phyloP scores from a whole-genome alignment of 2,329 filamentous ascomycete genomes.

The Epicoccum nigrum region DNA sequence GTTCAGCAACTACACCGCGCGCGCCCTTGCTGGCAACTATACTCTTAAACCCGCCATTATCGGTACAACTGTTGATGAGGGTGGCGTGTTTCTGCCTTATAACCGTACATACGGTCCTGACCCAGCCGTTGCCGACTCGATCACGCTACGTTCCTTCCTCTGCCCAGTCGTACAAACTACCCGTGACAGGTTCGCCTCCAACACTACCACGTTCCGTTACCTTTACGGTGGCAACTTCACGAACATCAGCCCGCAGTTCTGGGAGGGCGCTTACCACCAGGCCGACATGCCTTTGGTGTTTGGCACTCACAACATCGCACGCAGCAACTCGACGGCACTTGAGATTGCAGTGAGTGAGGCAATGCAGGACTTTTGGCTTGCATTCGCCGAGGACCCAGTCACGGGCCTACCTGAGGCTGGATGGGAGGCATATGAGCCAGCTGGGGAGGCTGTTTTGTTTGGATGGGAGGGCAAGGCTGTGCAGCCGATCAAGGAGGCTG shows the following conservation, averaged over 20 bases:
- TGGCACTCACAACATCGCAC: constrained; percentile 40
- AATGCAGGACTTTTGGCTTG: constrained; percentile 48
- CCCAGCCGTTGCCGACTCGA: constrained; percentile 20
- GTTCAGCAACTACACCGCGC: constrained; percentile 46
- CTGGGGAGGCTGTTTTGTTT: constrained; percentile 33
- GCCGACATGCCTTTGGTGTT: constrained; percentile 46
- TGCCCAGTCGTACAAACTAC: constrained; percentile 41
- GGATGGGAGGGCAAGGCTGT: constrained; percentile 23
- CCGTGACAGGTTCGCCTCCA: constrained; percentile 29
- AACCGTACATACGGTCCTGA: constrained; percentile 37
- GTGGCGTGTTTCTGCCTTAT: constrained; percentile 41
- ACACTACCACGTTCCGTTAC: constrained; percentile 45
- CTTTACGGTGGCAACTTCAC: constrained; percentile 47
- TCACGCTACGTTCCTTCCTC: constrained; percentile 35
- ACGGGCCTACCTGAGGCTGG: constrained; percentile 38
- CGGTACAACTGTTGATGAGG: constrained; percentile 45
- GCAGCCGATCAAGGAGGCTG: constrained; percentile 25
- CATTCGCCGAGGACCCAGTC: constrained; percentile 44
- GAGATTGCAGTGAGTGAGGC: constrained; percentile 41
- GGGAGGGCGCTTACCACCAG: constrained; percentile 47
- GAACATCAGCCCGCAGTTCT: constrained; percentile 43
- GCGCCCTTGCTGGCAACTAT: constrained; percentile 35
- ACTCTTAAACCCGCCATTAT: constrained; percentile 45
- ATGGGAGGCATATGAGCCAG: constrained; percentile 41
- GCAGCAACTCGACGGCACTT: constrained; percentile 35